Evolutionary conservation across 441 rosid species (phyloP).

Genomic region (Adansonia gregorii): DNA sequence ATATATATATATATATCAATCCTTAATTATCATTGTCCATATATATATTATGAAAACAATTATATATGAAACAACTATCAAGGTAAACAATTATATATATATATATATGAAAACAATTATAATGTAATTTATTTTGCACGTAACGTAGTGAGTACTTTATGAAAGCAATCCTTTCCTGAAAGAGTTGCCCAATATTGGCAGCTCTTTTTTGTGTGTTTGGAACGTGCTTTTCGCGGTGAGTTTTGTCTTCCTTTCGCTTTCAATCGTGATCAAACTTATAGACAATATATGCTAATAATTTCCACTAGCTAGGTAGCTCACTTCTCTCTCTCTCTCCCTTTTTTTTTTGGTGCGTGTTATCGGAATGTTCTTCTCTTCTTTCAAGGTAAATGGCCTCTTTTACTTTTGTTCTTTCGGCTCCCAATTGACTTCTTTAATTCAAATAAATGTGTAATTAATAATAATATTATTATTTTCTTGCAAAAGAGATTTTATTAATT

Average conservation of each 20-base stretch:
- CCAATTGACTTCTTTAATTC: constrained; percentile 25
- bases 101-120: no score
- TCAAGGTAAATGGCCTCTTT: constrained; percentile 40
- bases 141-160: not conserved
- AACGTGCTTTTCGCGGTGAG: not conserved
- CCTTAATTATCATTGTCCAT: no score
- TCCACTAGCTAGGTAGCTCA: not conserved
- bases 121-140: no score
- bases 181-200: not conserved
- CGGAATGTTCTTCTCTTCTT: constrained; percentile 44
- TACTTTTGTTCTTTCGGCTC: constrained; percentile 51
- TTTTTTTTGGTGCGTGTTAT: not conserved
- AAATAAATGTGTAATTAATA: no score
- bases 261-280: not conserved
- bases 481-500: no score
- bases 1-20: no score
- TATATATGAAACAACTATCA: no score
- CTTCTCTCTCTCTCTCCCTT: not conserved
- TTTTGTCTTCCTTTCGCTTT: constrained; percentile 7
- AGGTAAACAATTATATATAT: not conserved
- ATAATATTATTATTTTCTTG: no score
- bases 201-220: not conserved
- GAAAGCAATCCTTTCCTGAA: constrained; percentile 20
- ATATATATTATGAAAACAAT: no score
- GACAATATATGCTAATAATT: not conserved